A percentile compares a stretch with the other conserved stretches of the same genome.
phyloP scores from a whole-genome alignment of 2,329 filamentous ascomycete genomes.

The Sporothrix curviconia region DNA sequence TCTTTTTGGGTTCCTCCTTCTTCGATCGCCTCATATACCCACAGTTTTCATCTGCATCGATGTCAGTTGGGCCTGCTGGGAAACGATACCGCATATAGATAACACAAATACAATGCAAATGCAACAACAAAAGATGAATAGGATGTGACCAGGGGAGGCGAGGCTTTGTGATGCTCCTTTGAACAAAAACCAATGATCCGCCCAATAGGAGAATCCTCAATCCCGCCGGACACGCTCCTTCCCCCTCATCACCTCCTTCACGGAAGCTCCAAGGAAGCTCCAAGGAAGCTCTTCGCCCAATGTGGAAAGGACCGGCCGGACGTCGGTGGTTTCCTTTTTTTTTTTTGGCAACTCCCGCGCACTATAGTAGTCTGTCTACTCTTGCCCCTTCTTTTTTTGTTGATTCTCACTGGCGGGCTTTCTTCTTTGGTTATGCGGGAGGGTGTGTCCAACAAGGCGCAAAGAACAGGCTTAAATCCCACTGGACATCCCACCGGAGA shows the following conservation, averaged over 20 bases:
- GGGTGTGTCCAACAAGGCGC: too few relatives aligned
- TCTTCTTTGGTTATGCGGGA: background rate
- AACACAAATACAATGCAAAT: background rate
- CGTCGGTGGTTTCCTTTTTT: conserved; percentile 1
- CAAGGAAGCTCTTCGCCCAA: background rate
- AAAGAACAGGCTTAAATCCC: too few relatives aligned
- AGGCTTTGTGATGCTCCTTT: too few relatives aligned
- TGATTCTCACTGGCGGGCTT: conserved; percentile 6
- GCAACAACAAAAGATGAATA: background rate
- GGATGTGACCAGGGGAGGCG: background rate
- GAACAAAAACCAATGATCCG: too few relatives aligned
- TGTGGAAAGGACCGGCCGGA: conserved; percentile 6
- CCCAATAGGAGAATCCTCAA: too few relatives aligned
- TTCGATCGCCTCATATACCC: conserved; percentile 3
- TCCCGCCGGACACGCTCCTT: too few relatives aligned
- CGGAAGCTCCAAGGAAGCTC: too few relatives aligned
- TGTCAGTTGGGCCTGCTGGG: background rate
- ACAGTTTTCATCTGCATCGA: background rate
- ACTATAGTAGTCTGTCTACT: too few relatives aligned
- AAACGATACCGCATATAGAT: background rate
- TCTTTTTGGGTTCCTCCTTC: background rate
- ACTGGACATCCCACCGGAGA: too few relatives aligned
- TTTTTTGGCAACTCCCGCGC: too few relatives aligned
- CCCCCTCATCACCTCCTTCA: too few relatives aligned
- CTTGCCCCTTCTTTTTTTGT: background rate